Evolutionary conservation across 345 rosid genomes (phyloP), one percentile per base, ranked within the genome.

Genomic region (Cochlearia excelsa): DNA sequence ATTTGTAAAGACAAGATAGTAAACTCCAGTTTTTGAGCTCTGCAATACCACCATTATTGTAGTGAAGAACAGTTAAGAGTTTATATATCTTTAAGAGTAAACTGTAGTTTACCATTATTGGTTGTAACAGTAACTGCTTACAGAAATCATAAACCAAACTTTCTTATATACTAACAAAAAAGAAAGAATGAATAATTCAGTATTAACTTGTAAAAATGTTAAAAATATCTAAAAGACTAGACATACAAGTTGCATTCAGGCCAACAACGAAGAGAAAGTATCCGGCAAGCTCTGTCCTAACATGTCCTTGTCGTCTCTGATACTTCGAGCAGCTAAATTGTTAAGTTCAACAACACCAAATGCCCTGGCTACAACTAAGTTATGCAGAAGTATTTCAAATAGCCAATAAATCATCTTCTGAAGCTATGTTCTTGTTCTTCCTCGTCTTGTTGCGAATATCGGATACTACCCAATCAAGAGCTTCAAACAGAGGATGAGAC

Each of bases 391-490:
- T 27, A 61, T 53, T 37, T 69, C 73, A 69, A 40, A 61, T 31
- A 47, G 45, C 52, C 26, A 62, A 62, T 10, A 69, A 62, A 10
- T 62, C 47, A 26, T 37, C 4, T 57, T 57, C 51, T 46, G 50
- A 44, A 64, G 37, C 30, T 50, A 57, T 26, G 44, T 43, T 63
- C 50, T 57, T 65, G 37, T 53, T 53, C 66, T 74, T 82, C 68
- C 67, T 78, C 77, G 78, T 80, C 68, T 74, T 66, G 23, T 60
- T 65, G 63, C 70, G 66, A 65, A 87, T 77, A 74, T 63, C 74
- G 3, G 9, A 29, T 51, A 87, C 68, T 34, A 80, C 47, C 34
- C 54, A 61, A 65, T 74, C 61, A 40, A 83, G 59, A 16, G 44
- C 60, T 64, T 73, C 60, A 34, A 73, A 67, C 23, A 64, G 77